phyloP scores from a whole-genome alignment of 768 basidiomycete species.

The Rhodotorula diobovata region DNA sequence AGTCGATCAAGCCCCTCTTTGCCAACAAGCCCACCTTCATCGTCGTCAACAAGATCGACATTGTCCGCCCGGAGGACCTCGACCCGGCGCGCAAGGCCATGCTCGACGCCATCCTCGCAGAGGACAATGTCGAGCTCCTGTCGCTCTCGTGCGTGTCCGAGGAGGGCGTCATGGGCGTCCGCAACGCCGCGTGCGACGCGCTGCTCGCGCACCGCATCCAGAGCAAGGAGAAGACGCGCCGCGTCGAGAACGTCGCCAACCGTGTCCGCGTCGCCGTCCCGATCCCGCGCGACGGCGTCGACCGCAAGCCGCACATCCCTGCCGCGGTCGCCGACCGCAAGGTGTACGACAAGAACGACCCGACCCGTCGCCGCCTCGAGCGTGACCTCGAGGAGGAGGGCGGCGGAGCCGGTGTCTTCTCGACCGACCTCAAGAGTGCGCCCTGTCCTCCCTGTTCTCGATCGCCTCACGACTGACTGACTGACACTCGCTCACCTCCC shows the following conservation, averaged over 20 bases:
- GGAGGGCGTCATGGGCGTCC: constrained; percentile 95
- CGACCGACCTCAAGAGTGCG: constrained; percentile 81
- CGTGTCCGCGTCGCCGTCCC: constrained; percentile 94
- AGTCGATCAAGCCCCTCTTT: constrained; percentile 98
- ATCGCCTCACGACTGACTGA: neutral
- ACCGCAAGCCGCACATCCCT: constrained; percentile 82
- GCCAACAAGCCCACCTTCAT: constrained; percentile 80
- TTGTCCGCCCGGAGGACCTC: constrained; percentile 80
- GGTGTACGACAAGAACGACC: constrained; percentile 84
- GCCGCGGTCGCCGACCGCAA: constrained; percentile 68
- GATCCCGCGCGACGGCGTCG: constrained; percentile 81
- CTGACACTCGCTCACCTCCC: neutral
- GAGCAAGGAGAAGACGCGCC: constrained; percentile 83
- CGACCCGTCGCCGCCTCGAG: constrained; percentile 66
- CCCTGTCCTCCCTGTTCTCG: neutral
- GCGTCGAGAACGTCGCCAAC: constrained; percentile 87
- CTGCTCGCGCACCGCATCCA: constrained; percentile 93
- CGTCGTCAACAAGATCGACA: constrained; percentile 97
- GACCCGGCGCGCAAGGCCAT: constrained; percentile 67
- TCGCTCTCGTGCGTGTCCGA: constrained; percentile 93
- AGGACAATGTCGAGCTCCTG: constrained; percentile 64
- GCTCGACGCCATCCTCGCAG: constrained; percentile 81
- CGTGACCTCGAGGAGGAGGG: constrained; percentile 77
- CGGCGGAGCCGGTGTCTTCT: constrained; percentile 86
- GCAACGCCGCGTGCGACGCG: constrained; percentile 91